Conservation (phyloP, 495 filamentous ascomycete genomes). For the Podospora fimiseda region DNA sequence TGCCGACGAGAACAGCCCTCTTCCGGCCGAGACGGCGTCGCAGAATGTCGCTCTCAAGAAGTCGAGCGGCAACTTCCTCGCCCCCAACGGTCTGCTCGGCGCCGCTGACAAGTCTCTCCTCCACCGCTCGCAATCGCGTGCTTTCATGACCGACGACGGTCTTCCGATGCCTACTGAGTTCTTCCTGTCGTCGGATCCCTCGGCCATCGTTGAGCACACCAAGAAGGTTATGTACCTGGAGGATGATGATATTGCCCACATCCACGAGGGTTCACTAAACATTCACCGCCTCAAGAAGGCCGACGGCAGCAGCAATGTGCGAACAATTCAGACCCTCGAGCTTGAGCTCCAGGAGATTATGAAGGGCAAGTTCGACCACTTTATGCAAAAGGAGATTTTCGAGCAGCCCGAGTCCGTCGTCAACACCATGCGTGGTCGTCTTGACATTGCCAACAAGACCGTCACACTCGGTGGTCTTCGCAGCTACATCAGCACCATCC, state of each 20-base stretch:
- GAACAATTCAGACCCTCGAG: constrained; percentile 95
- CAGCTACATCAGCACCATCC: constrained; percentile 93
- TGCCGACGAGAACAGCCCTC: constrained; percentile 69
- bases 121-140: constrained; percentile 94
- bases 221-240: constrained; percentile 99
- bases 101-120: constrained; percentile 95
- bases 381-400: constrained; percentile 99
- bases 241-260: constrained; percentile 98
- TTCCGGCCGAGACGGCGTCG: constrained; percentile 89
- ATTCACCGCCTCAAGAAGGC: constrained; percentile 96
- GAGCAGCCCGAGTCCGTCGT: constrained; percentile 98
- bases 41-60: constrained; percentile 97
- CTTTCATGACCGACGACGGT: constrained; percentile 97
- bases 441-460: constrained; percentile 85
- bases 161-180: constrained; percentile 97
- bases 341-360: constrained; percentile 99
- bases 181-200: constrained; percentile 96
- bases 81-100: constrained; percentile 67
- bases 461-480: constrained; percentile 93
- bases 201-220: constrained; percentile 97
- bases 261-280: constrained; percentile 96
- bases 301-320: constrained; percentile 92
- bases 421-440: constrained; percentile 98
- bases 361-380: constrained; percentile 99
- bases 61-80: constrained; percentile 46